These are phyloP conservation scores for Teunomyces funiuensis DNA, from an alignment of 805 yeast genomes.

Conservation along the genomic window DNA sequence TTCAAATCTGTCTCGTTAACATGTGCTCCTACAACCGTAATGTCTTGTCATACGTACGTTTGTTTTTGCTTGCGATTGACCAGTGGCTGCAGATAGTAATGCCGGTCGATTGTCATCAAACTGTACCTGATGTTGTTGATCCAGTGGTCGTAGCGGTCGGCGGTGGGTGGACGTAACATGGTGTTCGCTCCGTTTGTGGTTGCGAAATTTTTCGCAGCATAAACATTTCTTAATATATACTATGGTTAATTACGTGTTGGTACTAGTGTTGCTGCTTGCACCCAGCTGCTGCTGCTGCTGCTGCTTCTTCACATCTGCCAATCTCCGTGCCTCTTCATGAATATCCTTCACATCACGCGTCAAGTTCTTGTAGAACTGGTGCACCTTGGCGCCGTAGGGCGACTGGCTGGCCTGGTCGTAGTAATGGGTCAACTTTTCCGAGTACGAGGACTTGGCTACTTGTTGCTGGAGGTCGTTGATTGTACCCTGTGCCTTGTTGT, in stretches of 20 bases:
- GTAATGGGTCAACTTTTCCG: slow-evolving; percentile 41
- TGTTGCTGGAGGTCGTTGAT: slow-evolving; percentile 35
- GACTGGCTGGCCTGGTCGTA: slow-evolving; percentile 46
- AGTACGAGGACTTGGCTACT: slow-evolving; percentile 35
- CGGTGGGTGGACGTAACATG: background rate
- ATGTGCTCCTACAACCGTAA: background rate
- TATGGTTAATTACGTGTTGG: too few relatives aligned
- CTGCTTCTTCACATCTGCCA: slow-evolving; percentile 58
- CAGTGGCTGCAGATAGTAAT: background rate
- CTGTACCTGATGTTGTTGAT: slow-evolving; percentile 4
- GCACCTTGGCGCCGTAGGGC: slow-evolving; percentile 59
- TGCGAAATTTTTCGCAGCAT: slow-evolving; percentile 6
- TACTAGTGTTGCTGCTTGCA: background rate
- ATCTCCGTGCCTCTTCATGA: slow-evolving; percentile 71
- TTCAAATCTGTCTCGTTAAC: slow-evolving; percentile 1
- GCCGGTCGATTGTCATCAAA: background rate
- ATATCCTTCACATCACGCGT: slow-evolving; percentile 60
- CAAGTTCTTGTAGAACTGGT: slow-evolving; percentile 56
- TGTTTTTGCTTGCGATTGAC: too few relatives aligned
- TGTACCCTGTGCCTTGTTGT: slow-evolving; percentile 26
- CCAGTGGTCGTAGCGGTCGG: background rate
- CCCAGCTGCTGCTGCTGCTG: slow-evolving; percentile 10
- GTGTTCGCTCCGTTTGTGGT: background rate
- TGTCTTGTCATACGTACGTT: too few relatives aligned
- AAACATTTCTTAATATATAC: too few relatives aligned